Evolutionary conservation across 495 filamentous ascomycete species (phyloP).

Genomic region (Lichenothelia convexa): DNA sequence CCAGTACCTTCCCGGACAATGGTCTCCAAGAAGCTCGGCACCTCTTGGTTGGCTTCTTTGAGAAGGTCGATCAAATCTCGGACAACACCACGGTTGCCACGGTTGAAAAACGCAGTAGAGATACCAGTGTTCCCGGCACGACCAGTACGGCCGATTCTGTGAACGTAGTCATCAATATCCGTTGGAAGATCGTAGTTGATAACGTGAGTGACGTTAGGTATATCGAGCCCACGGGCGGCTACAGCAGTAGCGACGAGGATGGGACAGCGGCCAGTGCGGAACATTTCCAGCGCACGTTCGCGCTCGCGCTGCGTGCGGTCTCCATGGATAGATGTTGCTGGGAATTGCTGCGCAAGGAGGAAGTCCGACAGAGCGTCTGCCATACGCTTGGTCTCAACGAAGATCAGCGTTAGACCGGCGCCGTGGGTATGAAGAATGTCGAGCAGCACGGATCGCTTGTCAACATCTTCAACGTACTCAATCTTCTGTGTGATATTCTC

Average conservation of each 20-base stretch:
- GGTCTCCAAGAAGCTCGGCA: slow-evolving; percentile 82
- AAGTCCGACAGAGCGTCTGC: slow-evolving; percentile 94
- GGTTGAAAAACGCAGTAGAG: slow-evolving; percentile 98
- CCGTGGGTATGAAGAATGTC: slow-evolving; percentile 94
- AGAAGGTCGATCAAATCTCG: slow-evolving; percentile 87
- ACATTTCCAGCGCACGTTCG: slow-evolving; percentile 89
- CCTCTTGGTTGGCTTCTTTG: slow-evolving; percentile 95
- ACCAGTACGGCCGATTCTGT: slow-evolving; percentile 98
- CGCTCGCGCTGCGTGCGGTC: slow-evolving; percentile 97
- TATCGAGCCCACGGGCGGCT: slow-evolving; percentile 87
- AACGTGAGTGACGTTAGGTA: slow-evolving; percentile 95
- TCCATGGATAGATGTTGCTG: slow-evolving; percentile 92
- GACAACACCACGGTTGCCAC: slow-evolving; percentile 92
- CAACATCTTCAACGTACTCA: slow-evolving; percentile 89
- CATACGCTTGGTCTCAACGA: slow-evolving; percentile 99
- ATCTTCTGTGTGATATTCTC: slow-evolving; percentile 99
- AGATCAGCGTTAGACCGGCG: slow-evolving; percentile 82
- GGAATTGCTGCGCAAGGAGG: slow-evolving; percentile 93
- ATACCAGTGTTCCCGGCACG: slow-evolving; percentile 99
- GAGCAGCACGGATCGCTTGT: slow-evolving; percentile 93
- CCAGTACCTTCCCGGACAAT: slow-evolving; percentile 86
- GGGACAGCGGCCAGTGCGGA: slow-evolving; percentile 86
- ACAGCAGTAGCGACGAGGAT: slow-evolving; percentile 95
- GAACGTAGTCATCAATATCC: slow-evolving; percentile 98
- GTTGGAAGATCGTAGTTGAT: slow-evolving; percentile 98